Percentiles rank a stretch among this genome's conserved stretches.
Evolutionary conservation across 352 stramenopile genomes (phyloP).

Genomic region (Elongisporangium undulatum): DNA sequence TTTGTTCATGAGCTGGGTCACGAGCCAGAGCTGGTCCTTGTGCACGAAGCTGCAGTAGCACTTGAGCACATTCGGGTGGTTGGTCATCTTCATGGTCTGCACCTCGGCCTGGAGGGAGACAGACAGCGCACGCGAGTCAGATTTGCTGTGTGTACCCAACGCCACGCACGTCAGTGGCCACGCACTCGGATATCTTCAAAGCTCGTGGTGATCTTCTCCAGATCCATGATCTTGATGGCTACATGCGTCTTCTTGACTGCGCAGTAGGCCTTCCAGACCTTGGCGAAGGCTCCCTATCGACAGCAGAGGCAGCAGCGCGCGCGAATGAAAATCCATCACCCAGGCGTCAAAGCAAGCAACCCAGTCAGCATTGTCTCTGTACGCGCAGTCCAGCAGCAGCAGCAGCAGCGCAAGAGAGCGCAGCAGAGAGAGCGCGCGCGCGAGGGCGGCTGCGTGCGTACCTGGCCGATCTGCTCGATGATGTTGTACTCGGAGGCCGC

Average conservation of each 20-base stretch:
- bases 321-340: background rate
- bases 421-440: background rate
- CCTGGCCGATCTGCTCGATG: constrained; percentile 88
- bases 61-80: constrained; percentile 97
- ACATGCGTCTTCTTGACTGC: constrained; percentile 83
- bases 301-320: background rate
- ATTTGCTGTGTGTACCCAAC: background rate
- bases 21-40: constrained; percentile 97
- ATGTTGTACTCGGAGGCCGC: constrained; percentile 82
- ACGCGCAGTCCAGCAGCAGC: background rate
- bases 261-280: constrained; percentile 96
- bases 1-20: constrained; percentile 99
- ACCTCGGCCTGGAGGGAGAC: constrained; percentile 83
- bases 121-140: background rate
- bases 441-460: constrained; percentile 8
- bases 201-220: constrained; percentile 98
- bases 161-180: background rate
- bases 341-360: background rate
- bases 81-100: constrained; percentile 98
- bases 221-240: constrained; percentile 99
- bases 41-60: constrained; percentile 98
- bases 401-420: background rate
- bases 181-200: constrained; percentile 87
- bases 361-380: background rate
- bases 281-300: constrained; percentile 94